Conservation (phyloP, 345 rosid genomes). For the Punica granatum region DNA sequence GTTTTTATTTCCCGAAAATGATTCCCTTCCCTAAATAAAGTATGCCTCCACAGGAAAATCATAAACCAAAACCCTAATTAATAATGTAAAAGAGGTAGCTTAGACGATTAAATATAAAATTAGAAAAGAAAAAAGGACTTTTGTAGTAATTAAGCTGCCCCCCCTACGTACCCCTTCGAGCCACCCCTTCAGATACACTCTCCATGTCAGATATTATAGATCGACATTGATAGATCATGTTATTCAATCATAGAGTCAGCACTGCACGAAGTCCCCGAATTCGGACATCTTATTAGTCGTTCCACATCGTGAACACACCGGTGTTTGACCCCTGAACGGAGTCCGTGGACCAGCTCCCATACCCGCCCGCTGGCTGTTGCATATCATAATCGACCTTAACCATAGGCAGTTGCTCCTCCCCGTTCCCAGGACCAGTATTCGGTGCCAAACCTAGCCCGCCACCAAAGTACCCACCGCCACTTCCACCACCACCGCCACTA, state of each 20-base stretch:
- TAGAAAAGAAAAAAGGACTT: neutral
- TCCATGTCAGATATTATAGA: neutral
- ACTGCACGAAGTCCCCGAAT: neutral
- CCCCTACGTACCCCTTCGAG: neutral
- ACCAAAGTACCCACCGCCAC: slow-evolving; percentile 43
- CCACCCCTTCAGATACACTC: neutral
- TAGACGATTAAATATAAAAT: neutral
- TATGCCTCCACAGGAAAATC: neutral
- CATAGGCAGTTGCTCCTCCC: slow-evolving; percentile 45
- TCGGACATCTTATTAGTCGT: slow-evolving; percentile 50
- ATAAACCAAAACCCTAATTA: neutral
- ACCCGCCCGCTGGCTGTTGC: slow-evolving; percentile 43
- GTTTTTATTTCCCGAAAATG: neutral
- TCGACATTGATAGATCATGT: neutral
- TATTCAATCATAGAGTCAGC: neutral
- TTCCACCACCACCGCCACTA: neutral
- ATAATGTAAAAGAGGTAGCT: neutral
- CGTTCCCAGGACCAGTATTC: slow-evolving; percentile 34
- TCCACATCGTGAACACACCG: slow-evolving; percentile 85
- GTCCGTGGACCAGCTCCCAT: slow-evolving; percentile 66
- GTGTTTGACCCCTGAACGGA: slow-evolving; percentile 71
- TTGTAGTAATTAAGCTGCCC: neutral
- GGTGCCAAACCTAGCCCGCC: slow-evolving; percentile 47
- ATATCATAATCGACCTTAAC: slow-evolving; percentile 91
- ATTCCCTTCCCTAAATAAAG: neutral